Conservation (phyloP, 345 rosid species). For the Litchi chinensis region DNA sequence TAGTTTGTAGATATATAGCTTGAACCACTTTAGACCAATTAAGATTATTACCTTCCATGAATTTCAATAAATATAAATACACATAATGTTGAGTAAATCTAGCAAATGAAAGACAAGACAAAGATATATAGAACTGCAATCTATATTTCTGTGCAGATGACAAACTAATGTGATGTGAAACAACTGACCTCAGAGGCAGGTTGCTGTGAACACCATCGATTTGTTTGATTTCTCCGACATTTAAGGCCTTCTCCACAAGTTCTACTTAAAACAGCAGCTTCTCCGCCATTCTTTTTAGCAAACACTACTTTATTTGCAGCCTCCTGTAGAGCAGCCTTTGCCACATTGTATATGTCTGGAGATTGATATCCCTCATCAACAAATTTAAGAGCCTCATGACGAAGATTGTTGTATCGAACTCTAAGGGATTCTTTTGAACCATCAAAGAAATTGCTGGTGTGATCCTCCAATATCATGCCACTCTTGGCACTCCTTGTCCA, state of each 20-base stretch:
- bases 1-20: neutral
- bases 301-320: slow-evolving; percentile 39
- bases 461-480: slow-evolving; percentile 30
- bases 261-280: neutral
- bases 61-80: neutral
- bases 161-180: slow-evolving; percentile 5
- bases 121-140: neutral
- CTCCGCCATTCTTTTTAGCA: slow-evolving; percentile 24
- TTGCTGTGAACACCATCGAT: slow-evolving; percentile 13
- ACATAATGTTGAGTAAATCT: neutral
- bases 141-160: neutral
- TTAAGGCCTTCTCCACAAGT: slow-evolving; percentile 1
- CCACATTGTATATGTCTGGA: slow-evolving; percentile 34
- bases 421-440: slow-evolving; percentile 36
- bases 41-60: neutral
- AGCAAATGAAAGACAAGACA: neutral
- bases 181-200: slow-evolving; percentile 25
- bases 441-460: slow-evolving; percentile 14
- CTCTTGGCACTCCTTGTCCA: slow-evolving; percentile 50
- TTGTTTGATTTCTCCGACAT: slow-evolving; percentile 11
- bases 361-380: slow-evolving; percentile 42
- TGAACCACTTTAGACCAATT: neutral
- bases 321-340: slow-evolving; percentile 31
- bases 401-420: slow-evolving; percentile 35
- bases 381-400: slow-evolving; percentile 42